These are phyloP conservation scores for Phytopythium boreale DNA, from an alignment of 352 stramenopile species.

Conservation along the genomic window DNA sequence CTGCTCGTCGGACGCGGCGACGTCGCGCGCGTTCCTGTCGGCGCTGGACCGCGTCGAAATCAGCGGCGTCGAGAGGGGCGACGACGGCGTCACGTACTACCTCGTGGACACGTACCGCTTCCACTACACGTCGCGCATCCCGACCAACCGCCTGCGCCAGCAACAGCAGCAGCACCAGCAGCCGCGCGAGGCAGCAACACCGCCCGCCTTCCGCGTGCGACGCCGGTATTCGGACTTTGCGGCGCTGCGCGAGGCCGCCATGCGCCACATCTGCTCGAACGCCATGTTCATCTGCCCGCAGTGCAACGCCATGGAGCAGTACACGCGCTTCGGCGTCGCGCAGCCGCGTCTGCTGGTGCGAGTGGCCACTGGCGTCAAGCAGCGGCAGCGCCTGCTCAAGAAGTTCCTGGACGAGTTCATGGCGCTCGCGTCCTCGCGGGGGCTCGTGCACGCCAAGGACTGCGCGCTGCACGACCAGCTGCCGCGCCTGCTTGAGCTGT, in stretches of 20 bases:
- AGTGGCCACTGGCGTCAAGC: slow-evolving; percentile 21
- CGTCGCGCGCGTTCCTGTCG: slow-evolving; percentile 5
- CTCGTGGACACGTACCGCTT: slow-evolving; percentile 2
- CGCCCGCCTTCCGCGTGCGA: slow-evolving; percentile 16
- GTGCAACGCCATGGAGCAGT: slow-evolving; percentile 42
- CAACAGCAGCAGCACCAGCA: neutral
- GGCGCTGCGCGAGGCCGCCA: slow-evolving; percentile 21
- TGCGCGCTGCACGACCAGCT: slow-evolving; percentile 30
- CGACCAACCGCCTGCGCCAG: slow-evolving; percentile 3
- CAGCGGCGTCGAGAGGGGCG: neutral
- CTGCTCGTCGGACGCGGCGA: slow-evolving; percentile 5
- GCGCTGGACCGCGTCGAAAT: slow-evolving; percentile 4
- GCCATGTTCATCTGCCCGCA: slow-evolving; percentile 45
- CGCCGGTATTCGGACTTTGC: slow-evolving; percentile 28
- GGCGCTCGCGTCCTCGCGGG: slow-evolving; percentile 24
- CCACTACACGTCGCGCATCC: slow-evolving; percentile 7
- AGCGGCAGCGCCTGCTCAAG: slow-evolving; percentile 40
- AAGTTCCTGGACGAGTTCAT: slow-evolving; percentile 38
- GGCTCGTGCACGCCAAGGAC: slow-evolving; percentile 12
- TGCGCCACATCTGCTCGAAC: slow-evolving; percentile 28
- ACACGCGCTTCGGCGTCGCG: slow-evolving; percentile 31
- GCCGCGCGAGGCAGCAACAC: neutral
- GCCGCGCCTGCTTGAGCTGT: slow-evolving; percentile 28
- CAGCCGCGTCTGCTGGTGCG: slow-evolving; percentile 40
- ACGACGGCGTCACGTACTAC: slow-evolving; percentile 4